Base-by-base conservation (phyloP, 306 rosid genomes). In the Datisca glomerata region DNA sequence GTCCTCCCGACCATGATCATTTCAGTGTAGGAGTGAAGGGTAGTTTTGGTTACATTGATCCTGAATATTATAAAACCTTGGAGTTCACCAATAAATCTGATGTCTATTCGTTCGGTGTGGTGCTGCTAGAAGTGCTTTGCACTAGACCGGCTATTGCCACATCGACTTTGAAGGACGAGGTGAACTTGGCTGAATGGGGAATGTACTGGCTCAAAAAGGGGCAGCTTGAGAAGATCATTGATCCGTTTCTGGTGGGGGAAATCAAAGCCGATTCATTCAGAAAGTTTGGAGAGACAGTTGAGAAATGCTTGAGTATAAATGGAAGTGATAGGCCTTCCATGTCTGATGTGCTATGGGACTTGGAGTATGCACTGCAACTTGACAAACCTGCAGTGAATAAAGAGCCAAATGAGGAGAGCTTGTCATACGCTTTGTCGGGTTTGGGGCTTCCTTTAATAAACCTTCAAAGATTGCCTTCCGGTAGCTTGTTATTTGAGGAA, bases 61-160 rank as follows among this genome's bases (percentile, higher is more conserved):
- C 47, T 6, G 58, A 52, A 24, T 52, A 52, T 19, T 52, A 34
- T 19, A 52, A 31, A 4, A 52, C 19, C 11, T 32, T 12, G 6
- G 37, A 17, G 21, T 28, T 52, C 32, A 52, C 58, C 1, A 13
- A 4, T 7, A 52, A 40, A 28, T 52, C 47, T 1, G 47, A 52
- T 13, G 58, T 52, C 4, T 52, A 52, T 29, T 39, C 58, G 6
- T 52, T 52, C 8, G 58, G 58, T 10, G 39, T 52, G 5, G 58
- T 52, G 12, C 20, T 52, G 10, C 8, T 52, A 4, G 58, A 52
- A 16, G 58, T 52, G 45, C 39, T 52, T 0, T 52, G 58, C 17
- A 39, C 47, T 4, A 25, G 58, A 29, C 14, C 58, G 25, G 47
- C 58, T 7, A 15, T 52, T 1, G 38, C 18, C 15, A 3, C 10